Evolutionary conservation across 1,284 basidiomycete species (phyloP), one percentile per base, ranked within the genome.

Genomic region (Crucibulum parvulum): DNA sequence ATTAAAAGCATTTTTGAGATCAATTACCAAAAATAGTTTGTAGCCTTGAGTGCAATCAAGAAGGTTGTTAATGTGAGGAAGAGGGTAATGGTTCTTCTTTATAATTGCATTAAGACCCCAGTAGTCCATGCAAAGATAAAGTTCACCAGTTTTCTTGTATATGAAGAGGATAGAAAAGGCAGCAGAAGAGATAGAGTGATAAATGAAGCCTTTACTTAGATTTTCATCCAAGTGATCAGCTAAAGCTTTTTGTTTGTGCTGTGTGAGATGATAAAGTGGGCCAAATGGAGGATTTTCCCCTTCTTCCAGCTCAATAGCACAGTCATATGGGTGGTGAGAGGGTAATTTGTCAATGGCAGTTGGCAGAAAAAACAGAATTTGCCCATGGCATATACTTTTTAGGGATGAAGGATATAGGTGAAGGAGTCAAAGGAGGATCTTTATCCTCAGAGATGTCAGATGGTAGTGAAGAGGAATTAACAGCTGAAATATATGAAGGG

Each of bases 101-200:
- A 73, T 75, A 53, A 75, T 69, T 6, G 57, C 52, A 53, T 84
- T 84, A 36, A 84, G 68, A 4, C 69, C 69, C 0, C 77, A 65
- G 63, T 81, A 85, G 59, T 85, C 79, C 1, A 81, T 69, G 52
- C 78, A 79, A 0, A 69, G 60, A 9, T 75, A 52, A 18, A 80
- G 71, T 0, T 64, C 56, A 5, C 61, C 60, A 53, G 56, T 61
- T 47, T 67, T 67, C n/a, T 57, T 48, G 52, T 74, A 72, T 37
- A 82, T 74, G 59, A 85, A 86, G 1, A 86, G 72, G 45, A 85
- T 67, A 0, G 80, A 80, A 0, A 81, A 65, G 0, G 68, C 76
- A 16, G 70, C 69, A 6, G 76, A 68, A 6, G 76, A 78, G 6
- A 66, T 75, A 1, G 78, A 80, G n/a, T 58, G 64, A 0, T 72